These are phyloP conservation scores for Cyclotella cryptica DNA, from an alignment of 108 stramenopile genomes.

Conservation along the genomic window DNA sequence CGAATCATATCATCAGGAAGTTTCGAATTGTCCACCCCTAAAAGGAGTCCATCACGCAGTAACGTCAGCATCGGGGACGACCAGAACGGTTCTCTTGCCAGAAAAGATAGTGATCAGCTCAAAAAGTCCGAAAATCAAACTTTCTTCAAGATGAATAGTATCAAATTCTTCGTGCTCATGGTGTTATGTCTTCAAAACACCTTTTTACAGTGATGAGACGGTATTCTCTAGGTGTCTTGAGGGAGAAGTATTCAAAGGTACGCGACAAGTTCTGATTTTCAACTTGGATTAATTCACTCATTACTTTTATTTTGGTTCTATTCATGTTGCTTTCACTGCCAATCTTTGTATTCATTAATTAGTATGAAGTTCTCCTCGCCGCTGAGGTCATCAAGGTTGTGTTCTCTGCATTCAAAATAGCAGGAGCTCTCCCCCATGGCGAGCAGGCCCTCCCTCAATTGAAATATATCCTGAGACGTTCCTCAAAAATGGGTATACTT, in stretches of 20 bases:
- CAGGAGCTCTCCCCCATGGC: constrained; percentile 49
- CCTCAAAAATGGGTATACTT: constrained; percentile 86
- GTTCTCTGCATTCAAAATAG: constrained; percentile 66
- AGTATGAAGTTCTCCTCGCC: constrained; percentile 82
- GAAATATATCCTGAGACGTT: constrained; percentile 67
- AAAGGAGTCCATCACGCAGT: neutral
- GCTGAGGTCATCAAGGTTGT: constrained; percentile 84
- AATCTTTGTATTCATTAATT: neutral
- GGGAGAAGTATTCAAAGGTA: constrained; percentile 88
- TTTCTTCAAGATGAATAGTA: constrained; percentile 63
- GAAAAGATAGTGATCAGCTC: constrained; percentile 6
- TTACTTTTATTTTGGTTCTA: constrained; percentile 20
- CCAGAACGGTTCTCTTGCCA: neutral
- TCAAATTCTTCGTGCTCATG: constrained; percentile 67
- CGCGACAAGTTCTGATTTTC: constrained; percentile 24
- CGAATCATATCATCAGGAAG: neutral
- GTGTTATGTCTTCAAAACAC: constrained; percentile 87
- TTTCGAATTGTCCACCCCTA: neutral
- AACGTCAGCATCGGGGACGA: neutral
- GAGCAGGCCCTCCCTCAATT: constrained; percentile 40
- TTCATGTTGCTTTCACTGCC: neutral
- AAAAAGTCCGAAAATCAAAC: constrained; percentile 19
- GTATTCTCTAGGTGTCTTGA: constrained; percentile 82
- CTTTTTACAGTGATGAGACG: constrained; percentile 88
- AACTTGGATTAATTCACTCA: constrained; percentile 13